A percentile compares a stretch with the other conserved stretches of the same genome.
These are phyloP conservation scores for Lasiosphaeriaceae sp. DNA, from an alignment of 495 filamentous ascomycete species.

Conservation along the genomic window DNA sequence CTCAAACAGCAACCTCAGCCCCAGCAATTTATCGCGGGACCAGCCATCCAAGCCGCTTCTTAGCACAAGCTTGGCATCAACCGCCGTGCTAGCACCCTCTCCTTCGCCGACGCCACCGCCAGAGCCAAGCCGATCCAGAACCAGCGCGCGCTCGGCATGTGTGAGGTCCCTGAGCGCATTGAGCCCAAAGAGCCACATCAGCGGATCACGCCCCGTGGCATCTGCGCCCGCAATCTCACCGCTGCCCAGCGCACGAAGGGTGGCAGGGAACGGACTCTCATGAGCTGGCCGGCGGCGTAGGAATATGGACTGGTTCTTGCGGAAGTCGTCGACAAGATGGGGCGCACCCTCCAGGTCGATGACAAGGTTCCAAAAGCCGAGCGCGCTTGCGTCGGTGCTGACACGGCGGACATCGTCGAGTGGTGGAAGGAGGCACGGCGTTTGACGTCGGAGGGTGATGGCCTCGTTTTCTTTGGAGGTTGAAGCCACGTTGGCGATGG, in stretches of 20 bases:
- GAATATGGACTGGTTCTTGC: constrained; percentile 69
- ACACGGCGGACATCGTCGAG: constrained; percentile 64
- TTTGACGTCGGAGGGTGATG: constrained; percentile 33
- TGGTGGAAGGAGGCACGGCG: constrained; percentile 84
- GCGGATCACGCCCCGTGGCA: constrained; percentile 27
- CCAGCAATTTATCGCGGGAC: constrained; percentile 65
- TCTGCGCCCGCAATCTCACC: constrained; percentile 29
- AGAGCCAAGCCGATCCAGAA: constrained; percentile 51
- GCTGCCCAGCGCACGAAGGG: constrained; percentile 60
- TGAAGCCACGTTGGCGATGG: background rate
- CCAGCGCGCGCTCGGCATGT: constrained; percentile 68
- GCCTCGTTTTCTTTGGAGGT: background rate
- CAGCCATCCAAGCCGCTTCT: constrained; percentile 58
- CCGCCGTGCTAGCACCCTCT: constrained; percentile 55
- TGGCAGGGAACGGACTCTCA: constrained; percentile 70
- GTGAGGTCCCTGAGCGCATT: constrained; percentile 61
- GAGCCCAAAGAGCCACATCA: constrained; percentile 78
- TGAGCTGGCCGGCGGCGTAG: constrained; percentile 72
- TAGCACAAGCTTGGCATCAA: constrained; percentile 74
- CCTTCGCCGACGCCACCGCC: constrained; percentile 43
- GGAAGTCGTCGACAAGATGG: constrained; percentile 65
- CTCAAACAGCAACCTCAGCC: constrained; percentile 73
- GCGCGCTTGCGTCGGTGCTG: constrained; percentile 53
- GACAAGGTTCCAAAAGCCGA: constrained; percentile 80
- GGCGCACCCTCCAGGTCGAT: constrained; percentile 71